A percentile compares a stretch with the other conserved stretches of the same genome.
phyloP scores from a whole-genome alignment of 1,139 yeast species.

The Candida sp. region DNA sequence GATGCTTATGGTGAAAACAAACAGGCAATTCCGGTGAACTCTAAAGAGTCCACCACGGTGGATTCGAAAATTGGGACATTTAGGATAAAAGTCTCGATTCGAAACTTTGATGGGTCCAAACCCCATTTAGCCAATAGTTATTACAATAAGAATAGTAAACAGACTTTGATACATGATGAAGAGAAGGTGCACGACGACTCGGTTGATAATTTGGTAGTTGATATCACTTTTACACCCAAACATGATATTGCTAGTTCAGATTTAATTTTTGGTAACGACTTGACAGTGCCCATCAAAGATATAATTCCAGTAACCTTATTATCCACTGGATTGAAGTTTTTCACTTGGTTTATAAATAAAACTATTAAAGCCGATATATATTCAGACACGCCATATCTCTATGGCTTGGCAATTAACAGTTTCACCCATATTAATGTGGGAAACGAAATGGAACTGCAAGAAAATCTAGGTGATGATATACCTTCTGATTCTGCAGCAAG shows the following conservation, averaged over 20 bases:
- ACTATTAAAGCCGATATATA: constrained; percentile 64
- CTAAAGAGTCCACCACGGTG: constrained; percentile 30
- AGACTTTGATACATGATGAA: constrained; percentile 13
- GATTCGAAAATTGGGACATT: constrained; percentile 38
- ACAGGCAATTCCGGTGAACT: constrained; percentile 43
- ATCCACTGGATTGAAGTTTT: constrained; percentile 49
- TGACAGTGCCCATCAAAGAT: constrained; percentile 56
- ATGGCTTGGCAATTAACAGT: constrained; percentile 60
- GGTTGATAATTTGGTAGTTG: constrained; percentile 30
- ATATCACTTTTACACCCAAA: constrained; percentile 39
- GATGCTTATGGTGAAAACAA: constrained; percentile 21
- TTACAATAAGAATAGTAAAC: constrained; percentile 29
- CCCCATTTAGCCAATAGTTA: constrained; percentile 33
- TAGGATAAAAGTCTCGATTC: constrained; percentile 35
- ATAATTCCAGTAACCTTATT: constrained; percentile 50
- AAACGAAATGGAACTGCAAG: neutral
- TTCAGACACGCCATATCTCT: constrained; percentile 56
- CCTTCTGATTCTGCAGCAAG: constrained; percentile 30
- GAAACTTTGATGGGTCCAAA: constrained; percentile 44
- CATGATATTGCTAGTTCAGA: constrained; percentile 45
- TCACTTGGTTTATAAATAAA: constrained; percentile 59
- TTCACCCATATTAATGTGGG: constrained; percentile 34
- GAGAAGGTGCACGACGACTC: constrained; percentile 1
- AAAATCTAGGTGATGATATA: constrained; percentile 9
- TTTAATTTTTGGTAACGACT: constrained; percentile 67